Evolutionary conservation across 257 asterid species (phyloP).

Genomic region (Salvia hispanica): DNA sequence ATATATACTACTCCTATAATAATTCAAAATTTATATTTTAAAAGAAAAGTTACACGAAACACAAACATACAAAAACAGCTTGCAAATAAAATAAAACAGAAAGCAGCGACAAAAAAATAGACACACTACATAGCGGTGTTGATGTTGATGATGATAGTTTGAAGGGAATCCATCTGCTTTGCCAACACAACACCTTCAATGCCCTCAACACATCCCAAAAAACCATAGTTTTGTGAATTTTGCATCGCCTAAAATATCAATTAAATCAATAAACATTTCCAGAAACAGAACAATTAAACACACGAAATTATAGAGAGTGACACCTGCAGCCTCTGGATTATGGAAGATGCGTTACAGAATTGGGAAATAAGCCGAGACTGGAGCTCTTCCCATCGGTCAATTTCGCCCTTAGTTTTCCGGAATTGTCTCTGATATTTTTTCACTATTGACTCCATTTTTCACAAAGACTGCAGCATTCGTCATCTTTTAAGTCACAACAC

Average conservation of each 20-base stretch:
- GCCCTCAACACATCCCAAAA: constrained; percentile 58
- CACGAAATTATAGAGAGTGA: not conserved
- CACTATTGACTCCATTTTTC: constrained; percentile 55
- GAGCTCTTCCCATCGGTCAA: constrained; percentile 67
- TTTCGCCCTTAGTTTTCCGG: constrained; percentile 62
- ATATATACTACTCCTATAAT: no score
- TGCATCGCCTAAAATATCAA: constrained; percentile 50
- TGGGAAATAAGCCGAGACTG: constrained; percentile 67
- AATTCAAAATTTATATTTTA: no score
- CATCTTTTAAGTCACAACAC: no score
- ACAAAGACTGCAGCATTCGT: no score
- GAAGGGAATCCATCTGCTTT: constrained; percentile 77
- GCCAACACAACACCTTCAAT: constrained; percentile 54
- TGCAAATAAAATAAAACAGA: not conserved
- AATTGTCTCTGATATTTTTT: constrained; percentile 72
- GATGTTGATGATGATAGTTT: constrained; percentile 47
- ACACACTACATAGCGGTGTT: constrained; percentile 51
- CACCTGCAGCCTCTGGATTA: constrained; percentile 80
- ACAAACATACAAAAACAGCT: not conserved
- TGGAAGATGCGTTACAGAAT: constrained; percentile 61
- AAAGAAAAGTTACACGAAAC: no score
- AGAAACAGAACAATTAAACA: no score
- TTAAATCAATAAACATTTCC: not conserved
- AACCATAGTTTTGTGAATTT: constrained; percentile 53
- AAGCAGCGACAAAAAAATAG: no score